A percentile compares a stretch with the other conserved stretches of the same genome.
Conservation (phyloP, 768 basidiomycete genomes). For the Russula emetica region DNA sequence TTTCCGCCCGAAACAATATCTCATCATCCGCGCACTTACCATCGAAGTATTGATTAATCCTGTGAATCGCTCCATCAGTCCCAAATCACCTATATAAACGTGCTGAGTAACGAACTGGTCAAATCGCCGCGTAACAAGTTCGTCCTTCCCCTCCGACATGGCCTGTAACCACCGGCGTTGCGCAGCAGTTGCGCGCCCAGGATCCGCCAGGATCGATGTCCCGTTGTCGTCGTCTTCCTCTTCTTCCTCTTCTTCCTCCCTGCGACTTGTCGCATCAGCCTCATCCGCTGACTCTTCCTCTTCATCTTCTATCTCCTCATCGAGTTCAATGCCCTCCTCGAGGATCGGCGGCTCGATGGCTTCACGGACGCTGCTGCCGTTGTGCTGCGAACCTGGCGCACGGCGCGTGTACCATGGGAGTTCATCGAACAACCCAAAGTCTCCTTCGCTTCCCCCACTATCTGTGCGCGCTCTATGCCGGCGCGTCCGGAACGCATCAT, state of each 20-base stretch:
- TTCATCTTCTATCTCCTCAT: conserved; percentile 31
- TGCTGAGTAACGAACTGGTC: conserved; percentile 52
- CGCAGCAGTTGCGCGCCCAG: conserved; percentile 71
- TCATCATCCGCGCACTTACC: conserved; percentile 90
- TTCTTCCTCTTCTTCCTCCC: conserved; percentile 40
- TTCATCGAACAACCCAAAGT: conserved; percentile 19
- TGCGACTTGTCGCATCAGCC: conserved; percentile 33
- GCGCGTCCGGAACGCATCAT: conserved; percentile 8
- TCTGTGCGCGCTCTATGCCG: conserved; percentile 9
- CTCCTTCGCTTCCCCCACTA: conserved; percentile 15
- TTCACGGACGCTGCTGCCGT: conserved; percentile 31
- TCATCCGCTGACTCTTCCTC: conserved; percentile 33
- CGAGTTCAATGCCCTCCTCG: conserved; percentile 35
- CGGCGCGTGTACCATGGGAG: conserved; percentile 43
- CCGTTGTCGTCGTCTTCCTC: conserved; percentile 44
- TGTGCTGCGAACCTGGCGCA: conserved; percentile 39
- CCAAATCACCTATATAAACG: not conserved
- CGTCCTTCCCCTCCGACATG: conserved; percentile 83
- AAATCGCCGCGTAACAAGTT: conserved; percentile 64
- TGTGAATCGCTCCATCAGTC: conserved; percentile 33
- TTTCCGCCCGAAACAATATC: conserved; percentile 84
- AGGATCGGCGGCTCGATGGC: conserved; percentile 33
- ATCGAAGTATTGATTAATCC: conserved; percentile 91
- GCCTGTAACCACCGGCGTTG: conserved; percentile 83
- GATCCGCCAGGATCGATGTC: conserved; percentile 75